Conservation (phyloP, 2,329 filamentous ascomycete species). For the Diatrype stigma region DNA sequence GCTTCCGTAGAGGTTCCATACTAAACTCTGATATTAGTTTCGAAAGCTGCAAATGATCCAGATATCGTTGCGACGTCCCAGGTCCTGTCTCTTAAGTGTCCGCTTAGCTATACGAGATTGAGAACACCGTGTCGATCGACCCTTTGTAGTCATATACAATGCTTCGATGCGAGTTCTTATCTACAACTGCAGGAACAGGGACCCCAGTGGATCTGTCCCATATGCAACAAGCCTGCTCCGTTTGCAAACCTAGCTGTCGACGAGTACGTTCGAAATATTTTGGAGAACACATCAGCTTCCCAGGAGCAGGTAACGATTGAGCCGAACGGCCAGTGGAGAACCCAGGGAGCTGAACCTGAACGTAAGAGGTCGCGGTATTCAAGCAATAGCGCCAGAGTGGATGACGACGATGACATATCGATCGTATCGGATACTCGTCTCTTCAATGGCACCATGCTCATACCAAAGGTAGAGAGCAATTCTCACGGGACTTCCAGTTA, state of each 20-base stretch:
- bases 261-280: constrained; percentile 82
- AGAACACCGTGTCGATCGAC: constrained; percentile 73
- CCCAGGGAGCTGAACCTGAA: constrained; percentile 31
- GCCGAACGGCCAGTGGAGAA: constrained; percentile 73
- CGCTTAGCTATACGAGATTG: constrained; percentile 81
- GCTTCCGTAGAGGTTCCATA: not conserved
- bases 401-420: constrained; percentile 49
- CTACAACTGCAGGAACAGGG: constrained; percentile 93
- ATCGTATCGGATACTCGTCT: constrained; percentile 41
- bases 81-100: constrained; percentile 88
- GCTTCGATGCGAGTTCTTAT: constrained; percentile 91
- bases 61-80: constrained; percentile 88
- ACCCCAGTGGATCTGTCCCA: constrained; percentile 92
- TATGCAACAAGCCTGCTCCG: constrained; percentile 78
- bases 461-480: constrained; percentile 19
- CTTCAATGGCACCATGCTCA: constrained; percentile 33
- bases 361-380: constrained; percentile 22
- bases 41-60: constrained; percentile 74
- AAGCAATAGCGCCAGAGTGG: constrained; percentile 24
- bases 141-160: constrained; percentile 84
- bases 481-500: constrained; percentile 16
- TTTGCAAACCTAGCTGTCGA: constrained; percentile 85
- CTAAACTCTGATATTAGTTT: constrained; percentile 52
- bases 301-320: constrained; percentile 87
- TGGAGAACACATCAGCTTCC: constrained; percentile 65